phyloP scores from a whole-genome alignment of 2,329 filamentous ascomycete species.

The Sporothrix inflata region DNA sequence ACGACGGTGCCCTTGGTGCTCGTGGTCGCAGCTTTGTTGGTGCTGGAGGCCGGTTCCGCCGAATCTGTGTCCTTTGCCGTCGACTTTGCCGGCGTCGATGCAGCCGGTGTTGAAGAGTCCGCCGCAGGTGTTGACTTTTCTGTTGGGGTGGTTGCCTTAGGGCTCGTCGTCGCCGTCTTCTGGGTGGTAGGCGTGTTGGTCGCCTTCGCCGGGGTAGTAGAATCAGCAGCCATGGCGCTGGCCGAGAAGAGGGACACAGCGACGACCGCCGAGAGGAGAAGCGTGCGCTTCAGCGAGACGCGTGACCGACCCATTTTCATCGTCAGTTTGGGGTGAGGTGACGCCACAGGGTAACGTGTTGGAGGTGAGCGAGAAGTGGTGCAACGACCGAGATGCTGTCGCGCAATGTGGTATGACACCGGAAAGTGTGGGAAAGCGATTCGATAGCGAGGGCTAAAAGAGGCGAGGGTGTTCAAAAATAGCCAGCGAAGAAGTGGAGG shows the following conservation, averaged over 20 bases:
- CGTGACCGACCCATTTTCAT: conserved; percentile 38
- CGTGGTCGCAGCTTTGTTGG: conserved; percentile 33
- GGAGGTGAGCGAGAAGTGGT: conserved; percentile 16
- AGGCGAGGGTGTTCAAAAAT: background rate
- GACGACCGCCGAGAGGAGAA: conserved; percentile 40
- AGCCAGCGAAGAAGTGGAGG: background rate
- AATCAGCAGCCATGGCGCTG: conserved; percentile 38
- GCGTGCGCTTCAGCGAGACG: conserved; percentile 41
- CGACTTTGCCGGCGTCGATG: conserved; percentile 27
- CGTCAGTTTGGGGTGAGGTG: background rate
- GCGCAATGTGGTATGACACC: conserved; percentile 1
- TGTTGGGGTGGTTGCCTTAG: conserved; percentile 20
- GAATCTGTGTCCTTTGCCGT: conserved; percentile 12
- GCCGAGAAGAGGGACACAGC: conserved; percentile 37
- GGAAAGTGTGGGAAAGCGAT: background rate
- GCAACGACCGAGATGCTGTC: conserved; percentile 21
- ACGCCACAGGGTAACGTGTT: background rate
- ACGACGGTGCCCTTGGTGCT: conserved; percentile 29
- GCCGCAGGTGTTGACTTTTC: conserved; percentile 25
- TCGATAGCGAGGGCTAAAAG: background rate
- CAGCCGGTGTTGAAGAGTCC: conserved; percentile 33
- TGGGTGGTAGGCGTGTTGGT: conserved; percentile 22
- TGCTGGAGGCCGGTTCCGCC: background rate
- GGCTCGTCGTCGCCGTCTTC: conserved; percentile 29
- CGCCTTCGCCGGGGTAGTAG: conserved; percentile 28